Base-by-base conservation (phyloP, 106 monocot genomes). In the Narthecium ossifragum region DNA sequence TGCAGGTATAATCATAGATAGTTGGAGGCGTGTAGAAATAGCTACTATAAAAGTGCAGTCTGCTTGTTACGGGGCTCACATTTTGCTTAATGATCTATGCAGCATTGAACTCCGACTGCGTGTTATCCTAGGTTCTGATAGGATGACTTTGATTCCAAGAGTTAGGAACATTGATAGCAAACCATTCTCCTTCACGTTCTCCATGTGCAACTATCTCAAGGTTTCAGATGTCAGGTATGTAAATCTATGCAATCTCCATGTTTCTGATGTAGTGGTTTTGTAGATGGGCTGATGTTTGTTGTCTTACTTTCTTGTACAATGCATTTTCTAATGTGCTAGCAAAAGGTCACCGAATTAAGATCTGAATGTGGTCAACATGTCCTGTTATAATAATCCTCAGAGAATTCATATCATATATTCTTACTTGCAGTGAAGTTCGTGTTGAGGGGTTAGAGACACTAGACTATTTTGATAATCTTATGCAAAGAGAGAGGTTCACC, bases 401-500 rank as follows among this genome's bases (percentile, higher is more conserved):
- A n/a, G n/a, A 38, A 46, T n/a, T 43, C n/a, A 43, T 28, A 25
- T 37, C 31, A 51, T 17, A 25, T 27, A 14, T 13, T 71, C 61
- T 48, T 21, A 48, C 72, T 62, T 64, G 40, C 72, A 84, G 84
- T 75, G 84, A 84, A 65, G 75, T 84, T 14, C 78, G 84, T 51
- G 78, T 84, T 57, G 84, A 84, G 68, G 84, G 84, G 9, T 65
- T 84, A 34, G 84, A 84, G 60, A 84, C 79, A 9, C 79, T 84
- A n/a, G 84, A 84, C 50, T 84, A 84, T 72, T 75, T 84, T 29
- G 84, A 84, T 72, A 79, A 84, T 62, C 63, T 84, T 41, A 62
- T 55, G 54, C 43, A 67, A 37, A 59, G 55, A 41, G 72, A 84
- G 66, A 68, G 75, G 53, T 79, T 75, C 50, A 79, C 79, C 2